Conservation (phyloP, 441 rosid species). For the Populus hybrid region DNA sequence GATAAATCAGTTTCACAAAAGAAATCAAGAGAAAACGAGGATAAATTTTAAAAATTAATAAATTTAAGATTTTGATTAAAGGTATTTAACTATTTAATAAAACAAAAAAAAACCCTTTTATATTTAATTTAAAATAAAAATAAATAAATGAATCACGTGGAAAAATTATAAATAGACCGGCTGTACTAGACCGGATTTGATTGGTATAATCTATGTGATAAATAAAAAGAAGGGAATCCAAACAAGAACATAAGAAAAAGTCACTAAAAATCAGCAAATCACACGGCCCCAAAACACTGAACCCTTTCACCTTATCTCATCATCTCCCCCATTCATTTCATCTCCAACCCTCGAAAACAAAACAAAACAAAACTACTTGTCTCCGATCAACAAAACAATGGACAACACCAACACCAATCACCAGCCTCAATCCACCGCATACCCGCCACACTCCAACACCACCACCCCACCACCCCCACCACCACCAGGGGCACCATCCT, state of each 20-base stretch:
- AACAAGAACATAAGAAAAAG: not conserved
- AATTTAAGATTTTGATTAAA: too few species aligned
- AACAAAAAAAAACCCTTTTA: too few species aligned
- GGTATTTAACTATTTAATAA: too few species aligned
- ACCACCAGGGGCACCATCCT: slow-evolving; percentile 25
- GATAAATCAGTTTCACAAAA: too few species aligned
- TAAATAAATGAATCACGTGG: not conserved
- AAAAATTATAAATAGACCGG: not conserved
- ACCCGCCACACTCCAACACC: slow-evolving; percentile 35
- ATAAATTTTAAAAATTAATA: too few species aligned
- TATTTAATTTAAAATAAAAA: too few species aligned
- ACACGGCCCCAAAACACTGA: not conserved
- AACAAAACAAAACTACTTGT: not conserved
- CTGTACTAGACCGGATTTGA: not conserved
- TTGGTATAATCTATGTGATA: too few species aligned
- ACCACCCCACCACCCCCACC: slow-evolving; percentile 20
- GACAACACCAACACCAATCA: slow-evolving; percentile 16
- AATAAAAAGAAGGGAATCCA: too few species aligned
- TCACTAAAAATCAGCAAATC: slow-evolving; percentile 11
- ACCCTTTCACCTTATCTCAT: slow-evolving; percentile 12
- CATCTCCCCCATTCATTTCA: slow-evolving; percentile 21
- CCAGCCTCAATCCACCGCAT: slow-evolving; percentile 46
- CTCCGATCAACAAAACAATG: slow-evolving; percentile 1
- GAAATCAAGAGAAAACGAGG: too few species aligned
- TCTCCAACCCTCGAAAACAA: not conserved